Conservation (phyloP, 345 rosid species). For the Citrus glauca region DNA sequence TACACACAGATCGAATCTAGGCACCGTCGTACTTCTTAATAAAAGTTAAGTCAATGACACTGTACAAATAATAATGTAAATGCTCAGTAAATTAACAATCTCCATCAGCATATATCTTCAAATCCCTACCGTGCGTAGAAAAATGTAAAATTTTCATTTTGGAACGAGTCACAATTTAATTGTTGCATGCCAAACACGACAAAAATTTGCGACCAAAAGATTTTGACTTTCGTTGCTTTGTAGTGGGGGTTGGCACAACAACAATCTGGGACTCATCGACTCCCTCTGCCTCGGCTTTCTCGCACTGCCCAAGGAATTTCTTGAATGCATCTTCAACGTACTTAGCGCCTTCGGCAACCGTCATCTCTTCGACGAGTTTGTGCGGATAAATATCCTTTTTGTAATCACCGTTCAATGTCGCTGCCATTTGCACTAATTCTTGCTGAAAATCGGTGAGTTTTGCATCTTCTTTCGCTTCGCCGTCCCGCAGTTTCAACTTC, state of each 20-base stretch:
- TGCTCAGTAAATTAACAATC: neutral
- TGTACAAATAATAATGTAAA: too few species aligned
- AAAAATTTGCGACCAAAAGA: slow-evolving; percentile 35
- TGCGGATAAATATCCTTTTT: slow-evolving; percentile 36
- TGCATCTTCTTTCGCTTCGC: slow-evolving; percentile 33
- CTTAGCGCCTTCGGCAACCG: slow-evolving; percentile 33
- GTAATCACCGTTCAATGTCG: slow-evolving; percentile 57
- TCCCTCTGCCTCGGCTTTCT: slow-evolving; percentile 40
- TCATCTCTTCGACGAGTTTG: slow-evolving; percentile 49
- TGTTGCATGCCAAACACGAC: slow-evolving; percentile 56
- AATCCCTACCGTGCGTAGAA: neutral
- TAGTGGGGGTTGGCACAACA: slow-evolving; percentile 13
- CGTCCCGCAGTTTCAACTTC: slow-evolving; percentile 30
- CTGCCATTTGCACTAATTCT: slow-evolving; percentile 58
- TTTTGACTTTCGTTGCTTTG: slow-evolving; percentile 19
- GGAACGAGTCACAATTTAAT: neutral
- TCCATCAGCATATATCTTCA: neutral
- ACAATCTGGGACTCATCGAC: slow-evolving; percentile 33
- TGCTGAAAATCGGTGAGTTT: slow-evolving; percentile 55
- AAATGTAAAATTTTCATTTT: neutral
- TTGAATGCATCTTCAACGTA: slow-evolving; percentile 48
- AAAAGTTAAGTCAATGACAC: too few species aligned
- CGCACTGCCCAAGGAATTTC: slow-evolving; percentile 36
- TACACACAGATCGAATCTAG: too few species aligned
- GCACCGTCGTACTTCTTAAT: too few species aligned